Conservation (phyloP, 106 monocot genomes). For the Allium sativum region DNA sequence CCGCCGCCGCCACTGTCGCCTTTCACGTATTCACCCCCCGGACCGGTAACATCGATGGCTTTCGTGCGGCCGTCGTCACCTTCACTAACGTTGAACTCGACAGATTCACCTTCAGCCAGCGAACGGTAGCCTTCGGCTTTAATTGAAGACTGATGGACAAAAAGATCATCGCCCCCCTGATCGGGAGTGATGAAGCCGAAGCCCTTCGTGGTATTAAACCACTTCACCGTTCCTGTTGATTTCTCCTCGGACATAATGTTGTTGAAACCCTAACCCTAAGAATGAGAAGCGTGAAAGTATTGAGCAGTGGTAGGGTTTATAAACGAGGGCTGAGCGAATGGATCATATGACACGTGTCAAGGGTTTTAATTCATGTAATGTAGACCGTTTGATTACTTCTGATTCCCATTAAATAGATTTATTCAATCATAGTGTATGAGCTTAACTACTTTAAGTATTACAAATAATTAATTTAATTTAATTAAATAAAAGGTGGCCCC, state of each 20-base stretch:
- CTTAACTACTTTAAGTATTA: too few relatives aligned
- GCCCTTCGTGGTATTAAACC: slow-evolving; percentile 21
- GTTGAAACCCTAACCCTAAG: slow-evolving; percentile 9
- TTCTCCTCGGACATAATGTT: slow-evolving; percentile 3
- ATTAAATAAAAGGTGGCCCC: too few relatives aligned
- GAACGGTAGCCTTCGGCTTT: slow-evolving; percentile 20
- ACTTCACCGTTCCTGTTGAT: slow-evolving; percentile 20
- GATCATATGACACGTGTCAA: too few relatives aligned
- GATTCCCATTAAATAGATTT: too few relatives aligned
- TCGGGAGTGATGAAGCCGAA: slow-evolving; percentile 24
- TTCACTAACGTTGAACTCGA: slow-evolving; percentile 15
- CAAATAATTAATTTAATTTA: too few relatives aligned
- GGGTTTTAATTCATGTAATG: too few relatives aligned
- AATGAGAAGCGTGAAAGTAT: too few relatives aligned
- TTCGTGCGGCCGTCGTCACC: slow-evolving; percentile 21
- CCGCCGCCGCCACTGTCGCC: neutral
- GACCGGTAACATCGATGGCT: slow-evolving; percentile 20
- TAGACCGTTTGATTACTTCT: too few relatives aligned
- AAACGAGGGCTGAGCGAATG: too few relatives aligned
- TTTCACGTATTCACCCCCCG: slow-evolving; percentile 4
- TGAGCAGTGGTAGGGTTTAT: too few relatives aligned
- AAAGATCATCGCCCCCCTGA: slow-evolving; percentile 20
- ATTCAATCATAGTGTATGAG: too few relatives aligned
- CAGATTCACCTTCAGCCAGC: slow-evolving; percentile 12
- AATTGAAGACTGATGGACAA: slow-evolving; percentile 25